Conservation (phyloP, 495 filamentous ascomycete genomes). For the Thozetella sp. region DNA sequence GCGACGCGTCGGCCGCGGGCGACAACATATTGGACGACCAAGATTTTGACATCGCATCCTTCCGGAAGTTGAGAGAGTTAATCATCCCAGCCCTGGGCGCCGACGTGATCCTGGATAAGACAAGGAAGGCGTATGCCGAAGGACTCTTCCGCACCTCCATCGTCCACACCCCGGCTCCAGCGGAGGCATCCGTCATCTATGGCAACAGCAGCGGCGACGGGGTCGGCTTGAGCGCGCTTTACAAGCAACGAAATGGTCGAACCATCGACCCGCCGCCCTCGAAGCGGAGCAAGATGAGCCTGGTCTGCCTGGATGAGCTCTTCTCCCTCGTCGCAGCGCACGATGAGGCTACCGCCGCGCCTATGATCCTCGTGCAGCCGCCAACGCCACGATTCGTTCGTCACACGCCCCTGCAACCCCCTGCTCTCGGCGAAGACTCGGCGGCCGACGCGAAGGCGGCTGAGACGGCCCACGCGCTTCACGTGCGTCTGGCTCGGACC, state of each 20-base stretch:
- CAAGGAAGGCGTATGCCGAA: constrained; percentile 70
- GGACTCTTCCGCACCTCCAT: constrained; percentile 83
- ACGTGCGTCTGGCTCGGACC: constrained; percentile 69
- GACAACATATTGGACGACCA: constrained; percentile 62
- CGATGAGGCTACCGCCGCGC: constrained; percentile 25
- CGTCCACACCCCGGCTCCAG: constrained; percentile 68
- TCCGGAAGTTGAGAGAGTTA: constrained; percentile 65
- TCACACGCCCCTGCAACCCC: constrained; percentile 8
- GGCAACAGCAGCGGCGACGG: constrained; percentile 30
- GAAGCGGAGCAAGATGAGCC: constrained; percentile 70
- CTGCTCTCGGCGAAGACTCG: background rate
- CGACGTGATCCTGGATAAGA: constrained; percentile 61
- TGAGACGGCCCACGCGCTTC: constrained; percentile 28
- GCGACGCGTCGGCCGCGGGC: constrained; percentile 36
- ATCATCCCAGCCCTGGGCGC: constrained; percentile 76
- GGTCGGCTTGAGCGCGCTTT: constrained; percentile 62
- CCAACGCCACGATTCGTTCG: constrained; percentile 18
- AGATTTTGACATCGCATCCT: constrained; percentile 77
- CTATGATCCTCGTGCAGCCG: constrained; percentile 24
- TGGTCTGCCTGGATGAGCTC: constrained; percentile 79
- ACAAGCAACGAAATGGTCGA: constrained; percentile 65
- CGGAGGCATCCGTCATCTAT: constrained; percentile 58
- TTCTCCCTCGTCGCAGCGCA: constrained; percentile 67
- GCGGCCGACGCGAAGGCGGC: constrained; percentile 11
- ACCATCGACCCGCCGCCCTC: constrained; percentile 69